Evolutionary conservation across 2,329 filamentous ascomycete genomes (phyloP).

Genomic region (Dactylellina cionopaga): DNA sequence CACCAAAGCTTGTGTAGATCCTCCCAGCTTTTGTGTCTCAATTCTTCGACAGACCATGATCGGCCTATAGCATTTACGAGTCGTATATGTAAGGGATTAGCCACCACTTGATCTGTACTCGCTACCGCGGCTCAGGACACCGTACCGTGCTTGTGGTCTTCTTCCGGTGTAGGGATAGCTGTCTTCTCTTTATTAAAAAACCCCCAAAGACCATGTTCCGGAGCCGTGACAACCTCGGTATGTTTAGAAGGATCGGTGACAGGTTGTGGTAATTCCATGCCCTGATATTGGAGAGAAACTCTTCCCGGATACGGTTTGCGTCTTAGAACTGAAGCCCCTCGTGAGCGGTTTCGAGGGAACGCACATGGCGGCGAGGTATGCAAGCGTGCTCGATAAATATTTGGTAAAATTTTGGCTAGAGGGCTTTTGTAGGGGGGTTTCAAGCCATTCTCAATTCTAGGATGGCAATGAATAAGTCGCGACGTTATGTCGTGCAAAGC

Average conservation of each 20-base stretch:
- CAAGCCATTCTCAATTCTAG: neutral
- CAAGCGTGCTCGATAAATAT: conserved; percentile 2
- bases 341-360: conserved; percentile 38
- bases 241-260: conserved; percentile 70
- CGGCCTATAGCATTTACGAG: conserved; percentile 72
- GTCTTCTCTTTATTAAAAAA: conserved; percentile 82
- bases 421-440: neutral
- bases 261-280: conserved; percentile 76
- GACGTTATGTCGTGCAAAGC: conserved; percentile 30
- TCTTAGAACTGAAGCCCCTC: conserved; percentile 41
- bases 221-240: conserved; percentile 69
- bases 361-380: conserved; percentile 34
- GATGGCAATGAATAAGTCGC: neutral
- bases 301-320: conserved; percentile 37
- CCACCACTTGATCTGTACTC: neutral
- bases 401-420: neutral
- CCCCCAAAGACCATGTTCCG: conserved; percentile 86
- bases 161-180: conserved; percentile 75
- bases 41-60: conserved; percentile 83
- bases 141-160: conserved; percentile 74
- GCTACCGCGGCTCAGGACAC: neutral
- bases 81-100: too few relatives aligned
- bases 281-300: conserved; percentile 34
- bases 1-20: conserved; percentile 94
- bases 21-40: conserved; percentile 90